Evolutionary conservation across 306 rosid species (phyloP).

Genomic region (Fagus crenata): DNA sequence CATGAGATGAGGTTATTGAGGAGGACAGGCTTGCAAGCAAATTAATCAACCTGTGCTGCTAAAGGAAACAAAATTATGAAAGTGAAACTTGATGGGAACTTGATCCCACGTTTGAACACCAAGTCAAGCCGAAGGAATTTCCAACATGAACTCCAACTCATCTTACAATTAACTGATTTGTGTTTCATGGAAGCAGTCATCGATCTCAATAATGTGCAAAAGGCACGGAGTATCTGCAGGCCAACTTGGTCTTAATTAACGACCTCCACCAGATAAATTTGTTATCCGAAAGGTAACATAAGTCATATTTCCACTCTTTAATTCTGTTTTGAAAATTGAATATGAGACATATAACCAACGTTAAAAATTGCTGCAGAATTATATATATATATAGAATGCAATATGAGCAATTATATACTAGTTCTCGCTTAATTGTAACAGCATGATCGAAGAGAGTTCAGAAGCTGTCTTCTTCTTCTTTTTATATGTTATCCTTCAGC

Average conservation of each 20-base stretch:
- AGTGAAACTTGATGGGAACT: background rate
- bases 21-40: background rate
- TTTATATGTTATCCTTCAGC: background rate
- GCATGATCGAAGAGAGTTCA: background rate
- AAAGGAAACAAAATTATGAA: background rate
- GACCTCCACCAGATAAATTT: background rate
- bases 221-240: background rate
- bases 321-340: no score
- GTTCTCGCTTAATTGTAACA: background rate
- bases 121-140: background rate
- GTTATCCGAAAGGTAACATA: background rate
- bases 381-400: background rate
- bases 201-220: no score
- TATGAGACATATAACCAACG: no score
- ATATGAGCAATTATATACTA: background rate
- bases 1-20: background rate
- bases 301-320: background rate
- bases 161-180: background rate
- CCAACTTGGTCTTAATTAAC: background rate
- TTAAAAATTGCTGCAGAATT: background rate
- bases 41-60: background rate
- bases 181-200: background rate
- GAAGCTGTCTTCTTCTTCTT: background rate
- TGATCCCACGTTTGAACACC: constrained; percentile 5
- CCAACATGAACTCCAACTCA: constrained; percentile 25